These are phyloP conservation scores for Coemansia sp. DNA, from an alignment of 192 early-diverging fungal species.

Conservation along the genomic window DNA sequence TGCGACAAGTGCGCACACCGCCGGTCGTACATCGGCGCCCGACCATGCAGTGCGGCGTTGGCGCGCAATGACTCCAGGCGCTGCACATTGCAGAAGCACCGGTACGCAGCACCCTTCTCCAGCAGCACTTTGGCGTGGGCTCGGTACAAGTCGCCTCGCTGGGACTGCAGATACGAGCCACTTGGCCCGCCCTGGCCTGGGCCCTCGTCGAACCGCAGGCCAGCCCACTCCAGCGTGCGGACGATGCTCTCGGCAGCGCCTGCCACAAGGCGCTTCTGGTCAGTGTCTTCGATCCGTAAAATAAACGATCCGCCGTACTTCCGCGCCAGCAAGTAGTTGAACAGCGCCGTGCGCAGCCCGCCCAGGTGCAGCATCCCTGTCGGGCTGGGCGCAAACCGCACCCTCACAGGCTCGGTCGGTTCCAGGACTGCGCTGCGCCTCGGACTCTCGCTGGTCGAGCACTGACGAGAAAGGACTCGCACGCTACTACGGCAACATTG, in stretches of 20 bases:
- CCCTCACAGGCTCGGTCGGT: constrained; percentile 59
- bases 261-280: constrained; percentile 71
- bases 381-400: constrained; percentile 92
- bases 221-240: constrained; percentile 68
- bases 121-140: constrained; percentile 65
- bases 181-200: constrained; percentile 58
- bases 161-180: constrained; percentile 76
- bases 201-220: constrained; percentile 74
- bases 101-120: constrained; percentile 71
- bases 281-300: constrained; percentile 93
- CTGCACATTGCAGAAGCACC: constrained; percentile 81
- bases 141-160: constrained; percentile 70
- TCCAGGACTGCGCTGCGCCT: constrained; percentile 6
- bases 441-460: not conserved
- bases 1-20: constrained; percentile 68
- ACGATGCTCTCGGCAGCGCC: constrained; percentile 71
- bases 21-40: constrained; percentile 70
- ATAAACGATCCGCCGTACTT: constrained; percentile 72
- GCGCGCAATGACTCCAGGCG: constrained; percentile 61
- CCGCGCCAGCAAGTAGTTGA: constrained; percentile 82
- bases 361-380: constrained; percentile 92
- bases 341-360: constrained; percentile 88
- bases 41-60: constrained; percentile 55
- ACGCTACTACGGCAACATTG: not conserved
- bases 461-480: constrained; percentile 1